phyloP scores from a whole-genome alignment of 305 asterid species.

The Solanum hybrid region DNA sequence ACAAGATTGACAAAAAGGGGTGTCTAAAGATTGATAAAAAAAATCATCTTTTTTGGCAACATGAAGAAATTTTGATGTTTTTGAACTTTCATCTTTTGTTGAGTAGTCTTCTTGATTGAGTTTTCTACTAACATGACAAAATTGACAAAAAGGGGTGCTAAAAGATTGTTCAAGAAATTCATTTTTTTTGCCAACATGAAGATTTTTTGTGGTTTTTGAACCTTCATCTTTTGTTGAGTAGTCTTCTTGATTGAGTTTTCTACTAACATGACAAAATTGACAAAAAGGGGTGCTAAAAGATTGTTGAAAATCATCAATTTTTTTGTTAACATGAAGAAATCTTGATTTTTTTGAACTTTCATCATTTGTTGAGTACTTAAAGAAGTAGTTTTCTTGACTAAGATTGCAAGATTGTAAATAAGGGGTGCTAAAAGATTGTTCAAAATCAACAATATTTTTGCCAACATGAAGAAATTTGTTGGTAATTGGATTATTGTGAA shows the following conservation, averaged over 20 bases:
- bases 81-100: neutral
- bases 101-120: conserved; percentile 27
- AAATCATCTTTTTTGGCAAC: neutral
- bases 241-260: conserved; percentile 36
- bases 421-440: conserved; percentile 45
- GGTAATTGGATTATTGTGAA: conserved; percentile 11
- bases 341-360: neutral
- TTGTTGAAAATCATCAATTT: conserved; percentile 12
- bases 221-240: conserved; percentile 9
- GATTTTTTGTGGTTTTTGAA: neutral
- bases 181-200: neutral
- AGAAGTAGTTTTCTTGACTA: conserved; percentile 33
- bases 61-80: neutral
- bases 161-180: neutral
- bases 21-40: neutral
- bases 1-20: conserved; percentile 44
- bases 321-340: neutral
- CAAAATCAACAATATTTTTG: neutral
- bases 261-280: conserved; percentile 51
- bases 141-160: neutral
- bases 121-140: neutral
- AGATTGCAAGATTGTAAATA: conserved; percentile 47
- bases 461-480: conserved; percentile 1
- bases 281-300: conserved; percentile 40
- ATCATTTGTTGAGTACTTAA: conserved; percentile 21